Percentiles rank a stretch among this genome's conserved stretches.
These are phyloP conservation scores for Cladophialophora carrionii DNA, from an alignment of 2,329 filamentous ascomycete species.

Conservation along the genomic window DNA sequence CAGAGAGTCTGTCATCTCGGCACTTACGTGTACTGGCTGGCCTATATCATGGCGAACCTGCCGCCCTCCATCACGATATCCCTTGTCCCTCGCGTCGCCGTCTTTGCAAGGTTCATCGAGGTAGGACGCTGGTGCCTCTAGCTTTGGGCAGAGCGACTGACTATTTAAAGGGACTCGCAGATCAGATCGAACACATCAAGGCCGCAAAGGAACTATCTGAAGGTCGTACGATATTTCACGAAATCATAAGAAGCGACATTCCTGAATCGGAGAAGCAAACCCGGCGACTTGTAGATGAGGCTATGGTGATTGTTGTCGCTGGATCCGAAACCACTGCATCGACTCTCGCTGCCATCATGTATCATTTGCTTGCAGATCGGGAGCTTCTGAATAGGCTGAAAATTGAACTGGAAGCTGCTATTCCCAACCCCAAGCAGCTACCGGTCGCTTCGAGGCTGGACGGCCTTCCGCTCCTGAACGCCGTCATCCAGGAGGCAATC, in stretches of 20 bases:
- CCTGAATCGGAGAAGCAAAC: slow-evolving; percentile 9
- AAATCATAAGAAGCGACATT: slow-evolving; percentile 7
- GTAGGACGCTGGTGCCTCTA: background rate
- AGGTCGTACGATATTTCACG: slow-evolving; percentile 2
- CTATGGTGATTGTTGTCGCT: background rate
- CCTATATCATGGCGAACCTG: slow-evolving; percentile 3
- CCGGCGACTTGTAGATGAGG: background rate
- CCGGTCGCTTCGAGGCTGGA: slow-evolving; percentile 1
- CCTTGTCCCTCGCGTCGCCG: background rate
- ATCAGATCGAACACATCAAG: background rate
- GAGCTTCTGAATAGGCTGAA: background rate
- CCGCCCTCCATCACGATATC: slow-evolving; percentile 1
- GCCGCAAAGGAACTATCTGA: slow-evolving; percentile 5
- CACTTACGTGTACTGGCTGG: slow-evolving; percentile 10
- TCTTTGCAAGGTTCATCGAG: slow-evolving; percentile 2
- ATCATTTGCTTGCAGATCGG: slow-evolving; percentile 1
- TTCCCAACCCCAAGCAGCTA: background rate
- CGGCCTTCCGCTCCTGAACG: background rate
- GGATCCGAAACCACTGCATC: slow-evolving; percentile 5
- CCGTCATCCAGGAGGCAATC: slow-evolving; percentile 7
- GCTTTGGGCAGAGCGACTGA: background rate
- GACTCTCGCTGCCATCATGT: background rate
- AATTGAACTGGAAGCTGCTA: background rate
- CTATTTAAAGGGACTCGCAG: background rate
- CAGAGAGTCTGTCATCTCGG: slow-evolving; percentile 6